Evolutionary conservation across 441 rosid species (phyloP), one percentile per base, ranked within the genome.

Genomic region (Pelargonium myrrhifolium): DNA sequence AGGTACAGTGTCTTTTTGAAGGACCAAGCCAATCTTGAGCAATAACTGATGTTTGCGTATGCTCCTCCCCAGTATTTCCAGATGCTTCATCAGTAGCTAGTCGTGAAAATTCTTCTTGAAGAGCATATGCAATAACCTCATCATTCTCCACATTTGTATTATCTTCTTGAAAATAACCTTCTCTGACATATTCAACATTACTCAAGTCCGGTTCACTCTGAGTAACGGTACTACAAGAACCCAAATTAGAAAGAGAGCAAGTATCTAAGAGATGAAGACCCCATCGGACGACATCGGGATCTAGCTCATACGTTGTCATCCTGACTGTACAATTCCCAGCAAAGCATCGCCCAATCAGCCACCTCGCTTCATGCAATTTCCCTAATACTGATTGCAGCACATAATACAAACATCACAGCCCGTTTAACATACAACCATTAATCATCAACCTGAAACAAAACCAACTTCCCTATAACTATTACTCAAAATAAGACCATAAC

Each of bases 241-340:
- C 90, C 21, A 84, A 74, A 79, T 77, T 83, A 9, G 88, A 71
- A 76, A 81, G 78, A 31, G 84, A 60, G 72, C 88, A 88, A 67
- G 80, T 84, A 68, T 86, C 87, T 3, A 93, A 51, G 15, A 79
- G 83, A 64, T 81, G 84, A 64, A 92, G 93, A 75, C 91, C 93
- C 98, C 99, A 94, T 4, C 91, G 83, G 74, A 83, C 71, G 73
- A 81, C 87, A 80, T 94, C 96, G 18, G 93, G 90, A 81, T 94
- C 96, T 40, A 77, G 79, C 45, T 86, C 78, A 31, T 47, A 55
- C 15, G 45, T 64, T 14, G 74, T 62, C 87, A 86, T 84, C 60
- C 18, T 74, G 67, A 59, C 68, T 5, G 17, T 65, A 76, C 9
- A 70, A 47, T 61, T 64, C 71, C 63, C 8, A 35, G 59, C 69